A percentile compares a stretch with the other conserved stretches of the same genome.
phyloP scores from a whole-genome alignment of 148 eudicot species.

The Agrostemma githago region DNA sequence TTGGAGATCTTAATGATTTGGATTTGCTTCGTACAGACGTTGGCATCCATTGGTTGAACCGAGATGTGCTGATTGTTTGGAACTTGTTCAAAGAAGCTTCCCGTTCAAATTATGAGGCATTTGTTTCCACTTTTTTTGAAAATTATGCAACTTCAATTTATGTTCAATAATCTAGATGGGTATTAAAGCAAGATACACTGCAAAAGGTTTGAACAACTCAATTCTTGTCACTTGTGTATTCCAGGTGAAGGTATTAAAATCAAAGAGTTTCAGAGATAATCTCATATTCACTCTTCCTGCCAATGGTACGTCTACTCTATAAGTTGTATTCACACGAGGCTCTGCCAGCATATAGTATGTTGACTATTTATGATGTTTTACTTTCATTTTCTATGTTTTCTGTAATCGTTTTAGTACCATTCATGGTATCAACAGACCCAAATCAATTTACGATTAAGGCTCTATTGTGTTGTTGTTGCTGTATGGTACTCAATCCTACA shows the following conservation, averaged over 20 bases:
- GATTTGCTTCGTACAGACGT: constrained; percentile 36
- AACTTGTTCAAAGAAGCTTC: constrained; percentile 43
- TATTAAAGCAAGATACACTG: background rate
- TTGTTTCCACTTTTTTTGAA: background rate
- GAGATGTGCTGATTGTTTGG: constrained; percentile 38
- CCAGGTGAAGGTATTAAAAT: constrained; percentile 43
- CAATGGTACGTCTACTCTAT: constrained; percentile 38
- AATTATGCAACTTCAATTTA: background rate
- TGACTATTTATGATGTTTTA: background rate
- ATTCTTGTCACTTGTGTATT: constrained; percentile 1
- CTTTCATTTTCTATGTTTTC: background rate
- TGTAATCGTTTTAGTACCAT: background rate
- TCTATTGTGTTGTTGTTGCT: background rate
- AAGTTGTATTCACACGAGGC: too few species aligned
- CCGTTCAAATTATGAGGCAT: constrained; percentile 54
- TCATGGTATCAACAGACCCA: background rate
- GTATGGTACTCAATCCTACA: constrained; percentile 24
- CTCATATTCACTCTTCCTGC: constrained; percentile 56
- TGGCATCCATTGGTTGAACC: constrained; percentile 51
- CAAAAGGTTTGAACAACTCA: background rate
- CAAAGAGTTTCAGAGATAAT: constrained; percentile 45
- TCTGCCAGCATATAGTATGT: too few species aligned
- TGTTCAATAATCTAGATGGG: background rate
- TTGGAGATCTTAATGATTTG: constrained; percentile 3
- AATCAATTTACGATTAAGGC: background rate